A percentile compares a stretch with the other conserved stretches of the same genome.
phyloP scores from a whole-genome alignment of 352 stramenopile genomes.

The Phytophthora hybrid region DNA sequence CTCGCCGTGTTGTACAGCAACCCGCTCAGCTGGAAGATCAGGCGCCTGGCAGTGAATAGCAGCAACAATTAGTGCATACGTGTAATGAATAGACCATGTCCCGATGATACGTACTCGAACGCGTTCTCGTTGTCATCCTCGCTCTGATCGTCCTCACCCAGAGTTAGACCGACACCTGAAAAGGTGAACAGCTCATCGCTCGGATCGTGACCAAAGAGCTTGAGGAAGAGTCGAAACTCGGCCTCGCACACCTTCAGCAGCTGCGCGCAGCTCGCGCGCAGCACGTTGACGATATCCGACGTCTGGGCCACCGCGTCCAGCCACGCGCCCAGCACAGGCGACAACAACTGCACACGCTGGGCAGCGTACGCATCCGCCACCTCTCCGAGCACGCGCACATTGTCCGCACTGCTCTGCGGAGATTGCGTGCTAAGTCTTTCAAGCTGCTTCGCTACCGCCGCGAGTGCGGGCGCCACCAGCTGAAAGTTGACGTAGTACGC shows the following conservation, averaged over 20 bases:
- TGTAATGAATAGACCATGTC: no score
- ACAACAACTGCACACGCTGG: constrained; percentile 69
- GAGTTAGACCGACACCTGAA: constrained; percentile 8
- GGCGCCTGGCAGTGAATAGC: constrained; percentile 42
- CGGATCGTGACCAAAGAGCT: constrained; percentile 73
- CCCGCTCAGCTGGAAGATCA: constrained; percentile 83
- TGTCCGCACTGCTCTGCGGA: constrained; percentile 44
- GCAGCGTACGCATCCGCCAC: constrained; percentile 66
- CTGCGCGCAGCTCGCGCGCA: constrained; percentile 71
- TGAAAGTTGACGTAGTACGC: constrained; percentile 86
- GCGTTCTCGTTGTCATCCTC: constrained; percentile 61
- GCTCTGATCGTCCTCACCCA: constrained; percentile 37
- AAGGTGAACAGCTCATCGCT: constrained; percentile 66
- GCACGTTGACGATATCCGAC: constrained; percentile 78
- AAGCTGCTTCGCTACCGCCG: constrained; percentile 69
- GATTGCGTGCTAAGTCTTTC: constrained; percentile 52
- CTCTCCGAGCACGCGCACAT: constrained; percentile 57
- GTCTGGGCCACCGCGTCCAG: constrained; percentile 61
- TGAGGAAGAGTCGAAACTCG: constrained; percentile 77
- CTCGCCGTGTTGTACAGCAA: constrained; percentile 78
- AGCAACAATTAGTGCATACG: background rate
- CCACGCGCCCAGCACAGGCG: constrained; percentile 55
- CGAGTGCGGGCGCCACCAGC: constrained; percentile 66
- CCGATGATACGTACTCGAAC: constrained; percentile 63
- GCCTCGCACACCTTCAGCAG: constrained; percentile 78